Percentiles rank a stretch among this genome's conserved stretches.
Evolutionary conservation across 805 yeast genomes (phyloP).

Genomic region (Spathaspora hagerdaliae): DNA sequence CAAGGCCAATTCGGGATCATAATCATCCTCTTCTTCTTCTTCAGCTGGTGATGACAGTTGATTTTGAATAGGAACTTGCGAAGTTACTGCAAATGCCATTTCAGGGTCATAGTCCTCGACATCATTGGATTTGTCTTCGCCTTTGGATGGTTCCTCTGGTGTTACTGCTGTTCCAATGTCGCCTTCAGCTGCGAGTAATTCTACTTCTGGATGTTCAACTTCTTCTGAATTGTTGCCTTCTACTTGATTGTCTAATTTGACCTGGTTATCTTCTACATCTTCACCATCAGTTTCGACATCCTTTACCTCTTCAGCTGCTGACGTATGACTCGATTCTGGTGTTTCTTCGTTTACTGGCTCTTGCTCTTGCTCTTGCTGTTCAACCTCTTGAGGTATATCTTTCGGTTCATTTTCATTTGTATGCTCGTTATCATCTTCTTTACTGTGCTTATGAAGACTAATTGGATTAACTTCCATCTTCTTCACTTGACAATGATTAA

Average conservation of each 20-base stretch:
- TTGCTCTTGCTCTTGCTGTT: constrained; percentile 1
- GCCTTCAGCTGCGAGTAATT: neutral
- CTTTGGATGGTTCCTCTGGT: neutral
- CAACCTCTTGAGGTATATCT: neutral
- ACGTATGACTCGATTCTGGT: neutral
- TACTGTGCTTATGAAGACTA: constrained; percentile 1
- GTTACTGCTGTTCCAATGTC: neutral
- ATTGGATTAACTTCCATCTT: constrained; percentile 8
- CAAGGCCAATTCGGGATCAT: constrained; percentile 23
- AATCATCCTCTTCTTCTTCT: constrained; percentile 23
- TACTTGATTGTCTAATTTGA: neutral
- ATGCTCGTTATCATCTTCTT: neutral
- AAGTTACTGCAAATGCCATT: neutral
- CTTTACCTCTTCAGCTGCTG: no score
- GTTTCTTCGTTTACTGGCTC: neutral
- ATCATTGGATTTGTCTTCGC: neutral
- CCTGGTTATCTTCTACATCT: constrained; percentile 2
- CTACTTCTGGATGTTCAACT: neutral
- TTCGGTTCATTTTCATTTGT: neutral
- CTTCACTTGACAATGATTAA: neutral
- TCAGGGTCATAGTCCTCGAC: constrained; percentile 11
- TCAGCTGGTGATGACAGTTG: neutral
- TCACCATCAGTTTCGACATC: constrained; percentile 2
- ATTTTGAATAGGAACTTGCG: neutral
- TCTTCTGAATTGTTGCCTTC: neutral